phyloP scores from a whole-genome alignment of 2,329 filamentous ascomycete genomes.

The Diaporthe citri region DNA sequence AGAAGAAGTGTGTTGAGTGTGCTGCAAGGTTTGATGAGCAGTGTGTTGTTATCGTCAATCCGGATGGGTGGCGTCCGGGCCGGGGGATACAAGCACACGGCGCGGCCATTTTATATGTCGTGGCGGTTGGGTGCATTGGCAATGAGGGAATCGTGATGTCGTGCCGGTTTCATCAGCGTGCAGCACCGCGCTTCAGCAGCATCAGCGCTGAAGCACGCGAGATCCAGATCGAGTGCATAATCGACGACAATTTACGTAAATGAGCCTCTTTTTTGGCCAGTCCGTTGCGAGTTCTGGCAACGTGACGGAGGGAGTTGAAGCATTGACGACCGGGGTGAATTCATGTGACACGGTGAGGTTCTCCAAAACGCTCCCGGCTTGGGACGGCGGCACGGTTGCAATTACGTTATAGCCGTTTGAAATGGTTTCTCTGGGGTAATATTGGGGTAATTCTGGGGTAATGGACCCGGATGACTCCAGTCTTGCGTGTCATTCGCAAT shows the following conservation, averaged over 20 bases:
- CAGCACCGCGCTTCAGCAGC: neutral
- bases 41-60: neutral
- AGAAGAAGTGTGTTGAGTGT: neutral
- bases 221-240: conserved; percentile 25
- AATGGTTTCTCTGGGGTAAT: conserved; percentile 36
- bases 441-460: conserved; percentile 41
- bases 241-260: conserved; percentile 38
- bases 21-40: neutral
- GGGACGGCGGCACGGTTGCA: neutral
- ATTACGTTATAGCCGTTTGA: conserved; percentile 40
- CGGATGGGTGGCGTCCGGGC: neutral
- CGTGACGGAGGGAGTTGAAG: conserved; percentile 21
- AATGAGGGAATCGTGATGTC: neutral
- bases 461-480: conserved; percentile 27
- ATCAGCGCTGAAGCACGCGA: conserved; percentile 30
- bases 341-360: conserved; percentile 26
- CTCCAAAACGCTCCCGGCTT: conserved; percentile 1
- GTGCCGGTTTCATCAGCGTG: conserved; percentile 4
- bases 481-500: conserved; percentile 32
- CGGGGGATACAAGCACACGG: neutral
- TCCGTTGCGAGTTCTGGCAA: conserved; percentile 3
- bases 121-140: neutral
- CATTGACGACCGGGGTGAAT: conserved; percentile 19
- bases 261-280: conserved; percentile 8
- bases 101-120: conserved; percentile 27